Base-by-base conservation (phyloP, 2,329 filamentous ascomycete species). In the Phialophora expanda region DNA sequence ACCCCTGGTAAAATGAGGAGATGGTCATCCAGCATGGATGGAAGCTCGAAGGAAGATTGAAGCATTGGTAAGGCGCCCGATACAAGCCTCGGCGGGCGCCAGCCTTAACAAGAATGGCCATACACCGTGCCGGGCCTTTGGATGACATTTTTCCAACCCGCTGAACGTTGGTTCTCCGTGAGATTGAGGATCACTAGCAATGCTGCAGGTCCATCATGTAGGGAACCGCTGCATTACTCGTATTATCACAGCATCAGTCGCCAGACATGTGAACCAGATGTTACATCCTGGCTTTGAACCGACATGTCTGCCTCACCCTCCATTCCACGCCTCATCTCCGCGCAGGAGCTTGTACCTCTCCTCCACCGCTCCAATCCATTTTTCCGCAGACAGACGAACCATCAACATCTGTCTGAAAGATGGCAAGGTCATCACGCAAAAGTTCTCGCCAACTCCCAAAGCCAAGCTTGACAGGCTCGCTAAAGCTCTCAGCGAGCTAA, bases 401-500 rank as follows among this genome's bases (percentile, higher is more conserved):
- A 54, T 67, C 53, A 66, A 59, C 20, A 28, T 69, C 26, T 56
- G 38, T 38, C 56, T 67, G 51, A 38, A 61, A 22, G 56, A 69
- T 46, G 60, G 48, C 50, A 38, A 28, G 14, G 48, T n/a, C 9
- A 46, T 62, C 38, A 66, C 65, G 41, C 65, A 64, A 28, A 61
- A 44, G 44, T 56, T 69, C 50, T 58, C 51, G 20, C 62, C 63
- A 1, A 69, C 67, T 8, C 67, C 67, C 20, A 69, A 67, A 20
- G 65, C 53, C 11, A 67, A 64, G 32, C 51, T 48, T 17, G 65
- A 65, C 9, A 69, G 65, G 56, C 56, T 69, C n/a, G 54, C 34
- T 1, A 55, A 44, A 20, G 61, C 64, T 26, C 57, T 68, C 17
- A 59, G 44, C 17, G 59, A 56, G 20, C 55, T 68, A 14, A 58